phyloP scores from a whole-genome alignment of 257 asterid species.

The Vinca minor region DNA sequence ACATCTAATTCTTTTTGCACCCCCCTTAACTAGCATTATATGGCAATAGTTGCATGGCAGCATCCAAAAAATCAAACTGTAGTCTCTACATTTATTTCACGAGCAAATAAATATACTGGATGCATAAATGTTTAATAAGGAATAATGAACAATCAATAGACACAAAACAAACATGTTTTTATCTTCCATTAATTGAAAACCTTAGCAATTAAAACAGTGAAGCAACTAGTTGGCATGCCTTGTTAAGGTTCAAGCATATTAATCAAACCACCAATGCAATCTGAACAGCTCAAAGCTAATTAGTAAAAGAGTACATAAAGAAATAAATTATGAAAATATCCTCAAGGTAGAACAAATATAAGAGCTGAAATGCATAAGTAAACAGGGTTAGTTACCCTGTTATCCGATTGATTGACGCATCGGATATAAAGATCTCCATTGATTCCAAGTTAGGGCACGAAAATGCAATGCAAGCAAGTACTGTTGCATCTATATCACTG shows the following conservation, averaged over 20 bases:
- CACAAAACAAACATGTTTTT: no score
- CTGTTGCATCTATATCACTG: constrained; percentile 84
- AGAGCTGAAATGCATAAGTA: neutral
- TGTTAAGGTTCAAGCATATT: neutral
- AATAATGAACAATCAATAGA: neutral
- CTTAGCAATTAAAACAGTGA: neutral
- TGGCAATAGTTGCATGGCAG: no score
- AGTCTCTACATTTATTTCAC: no score
- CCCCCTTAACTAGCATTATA: no score
- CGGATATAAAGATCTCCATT: constrained; percentile 62
- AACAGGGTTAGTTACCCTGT: constrained; percentile 49
- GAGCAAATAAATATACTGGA: no score
- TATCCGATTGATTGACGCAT: constrained; percentile 56
- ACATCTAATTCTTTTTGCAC: no score
- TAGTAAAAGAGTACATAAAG: neutral
- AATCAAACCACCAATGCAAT: no score
- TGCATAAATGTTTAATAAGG: neutral
- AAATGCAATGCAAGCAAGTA: constrained; percentile 91
- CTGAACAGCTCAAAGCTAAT: neutral
- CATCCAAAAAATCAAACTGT: no score
- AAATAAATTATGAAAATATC: neutral
- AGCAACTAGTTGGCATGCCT: neutral
- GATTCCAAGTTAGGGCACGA: constrained; percentile 81
- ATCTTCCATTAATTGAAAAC: neutral
- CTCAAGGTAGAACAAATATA: neutral